These are phyloP conservation scores for Penicillium cinerascens DNA, from an alignment of 495 filamentous ascomycete genomes.

Conservation along the genomic window DNA sequence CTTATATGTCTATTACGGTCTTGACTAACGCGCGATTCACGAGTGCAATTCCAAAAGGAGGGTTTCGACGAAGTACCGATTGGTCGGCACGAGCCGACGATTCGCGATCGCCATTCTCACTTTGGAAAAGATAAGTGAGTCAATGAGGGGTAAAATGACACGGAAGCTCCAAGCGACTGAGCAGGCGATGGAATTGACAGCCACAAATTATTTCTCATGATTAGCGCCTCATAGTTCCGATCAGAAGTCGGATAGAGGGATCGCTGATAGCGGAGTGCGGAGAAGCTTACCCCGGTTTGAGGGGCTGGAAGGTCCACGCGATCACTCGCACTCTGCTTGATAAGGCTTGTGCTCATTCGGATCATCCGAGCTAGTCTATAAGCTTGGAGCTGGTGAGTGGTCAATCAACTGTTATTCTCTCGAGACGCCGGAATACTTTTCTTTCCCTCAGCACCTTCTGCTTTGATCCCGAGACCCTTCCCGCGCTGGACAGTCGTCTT, in stretches of 20 bases:
- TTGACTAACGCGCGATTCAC: background rate
- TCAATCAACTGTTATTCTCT: background rate
- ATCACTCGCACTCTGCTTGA: background rate
- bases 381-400: background rate
- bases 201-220: background rate
- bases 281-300: constrained; percentile 16
- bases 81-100: constrained; percentile 11
- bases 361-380: background rate
- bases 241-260: background rate
- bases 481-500: background rate
- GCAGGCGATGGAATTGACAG: background rate
- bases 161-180: constrained; percentile 21
- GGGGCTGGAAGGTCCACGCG: constrained; percentile 31
- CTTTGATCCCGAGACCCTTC: background rate
- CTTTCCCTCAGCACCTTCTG: background rate
- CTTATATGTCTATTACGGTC: too few relatives aligned
- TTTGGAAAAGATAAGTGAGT: background rate
- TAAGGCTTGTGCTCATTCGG: background rate
- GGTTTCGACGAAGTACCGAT: background rate
- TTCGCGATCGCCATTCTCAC: background rate
- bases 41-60: background rate
- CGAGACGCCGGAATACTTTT: background rate
- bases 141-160: constrained; percentile 1
- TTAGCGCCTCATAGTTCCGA: background rate
- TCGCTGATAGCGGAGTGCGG: constrained; percentile 7